Base-by-base conservation (phyloP, 2,329 filamentous ascomycete genomes). In the Aspergillus sp. region DNA sequence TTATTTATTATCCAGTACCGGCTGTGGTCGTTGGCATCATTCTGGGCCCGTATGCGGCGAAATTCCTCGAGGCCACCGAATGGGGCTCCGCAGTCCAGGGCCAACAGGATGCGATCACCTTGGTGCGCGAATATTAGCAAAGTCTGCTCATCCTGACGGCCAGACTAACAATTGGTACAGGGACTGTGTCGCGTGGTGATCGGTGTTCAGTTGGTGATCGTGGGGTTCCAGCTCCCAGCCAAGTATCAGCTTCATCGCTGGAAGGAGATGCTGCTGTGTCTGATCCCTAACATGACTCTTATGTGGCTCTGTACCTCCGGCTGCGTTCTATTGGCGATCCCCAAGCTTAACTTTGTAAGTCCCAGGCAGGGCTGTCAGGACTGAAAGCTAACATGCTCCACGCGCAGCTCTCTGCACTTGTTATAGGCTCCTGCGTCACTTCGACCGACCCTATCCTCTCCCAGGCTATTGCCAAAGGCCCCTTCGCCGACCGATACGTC, bases 401-500 rank as follows among this genome's bases (percentile, higher is more conserved):
- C 25, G 7, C 12, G 40, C 19, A 76, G 73, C 74, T 85, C 1
- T 75, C 81, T 2, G 78, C 82, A 1, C 72, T 87, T 39, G 83
- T 84, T 15, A 84, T 87, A 58, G 84, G 78, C 2, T 83, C 84
- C 0, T 85, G 82, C 53, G 83, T 87, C 11, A 86, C 84, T 2
- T 85, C 79, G 53, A 87, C 84, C 0, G 85, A 87, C 57, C 84
- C 84, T 0, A 77, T 87, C 15, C 74, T 87, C 4, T 86, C 83
- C 0, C 84, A 87, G 62, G 83, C 84, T 27, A 79, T 87, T 15
- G 85, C 84, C n/a, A 87, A 87, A 66, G 84, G 84, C 0, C 81
- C 83, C 0, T 86, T 88, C 62, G 79, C 85, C 0, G 84, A 87
- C 63, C 85, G 85, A 58, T 87, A 81, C 56, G 84, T 87, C 2